Evolutionary conservation across 2,329 filamentous ascomycete species (phyloP).

Genomic region (Nigrograna mackinnonii): DNA sequence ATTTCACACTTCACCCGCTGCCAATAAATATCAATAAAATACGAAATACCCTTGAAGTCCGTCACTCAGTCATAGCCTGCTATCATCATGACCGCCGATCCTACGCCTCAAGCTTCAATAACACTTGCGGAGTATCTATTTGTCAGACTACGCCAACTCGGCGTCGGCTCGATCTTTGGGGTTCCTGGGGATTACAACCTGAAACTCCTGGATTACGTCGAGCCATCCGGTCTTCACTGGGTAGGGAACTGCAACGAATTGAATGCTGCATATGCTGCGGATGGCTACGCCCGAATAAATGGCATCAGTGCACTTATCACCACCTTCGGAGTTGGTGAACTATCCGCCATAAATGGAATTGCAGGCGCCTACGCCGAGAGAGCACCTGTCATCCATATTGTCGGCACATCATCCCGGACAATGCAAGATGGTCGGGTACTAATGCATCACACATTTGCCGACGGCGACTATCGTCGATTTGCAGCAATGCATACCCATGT

Average conservation of each 20-base stretch:
- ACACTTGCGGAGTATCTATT: slow-evolving; percentile 38
- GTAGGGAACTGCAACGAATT: slow-evolving; percentile 57
- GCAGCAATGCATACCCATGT: slow-evolving; percentile 28
- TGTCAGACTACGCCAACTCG: slow-evolving; percentile 39
- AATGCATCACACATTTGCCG: neutral
- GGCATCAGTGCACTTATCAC: slow-evolving; percentile 60
- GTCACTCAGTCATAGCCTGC: too few relatives aligned
- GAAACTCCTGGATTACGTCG: slow-evolving; percentile 17
- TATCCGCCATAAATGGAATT: slow-evolving; percentile 71
- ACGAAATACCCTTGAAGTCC: too few relatives aligned
- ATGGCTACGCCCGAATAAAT: slow-evolving; percentile 58
- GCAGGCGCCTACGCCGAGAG: slow-evolving; percentile 74
- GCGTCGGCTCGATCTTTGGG: slow-evolving; percentile 44
- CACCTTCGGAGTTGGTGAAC: slow-evolving; percentile 71
- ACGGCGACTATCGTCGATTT: slow-evolving; percentile 7
- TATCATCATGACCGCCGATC: too few relatives aligned
- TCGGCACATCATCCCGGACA: slow-evolving; percentile 37
- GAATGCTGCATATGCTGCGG: slow-evolving; percentile 57
- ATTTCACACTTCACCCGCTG: too few relatives aligned
- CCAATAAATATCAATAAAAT: too few relatives aligned
- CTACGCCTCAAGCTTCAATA: too few relatives aligned
- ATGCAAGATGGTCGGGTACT: slow-evolving; percentile 20
- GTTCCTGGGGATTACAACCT: slow-evolving; percentile 29
- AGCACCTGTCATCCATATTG: slow-evolving; percentile 67
- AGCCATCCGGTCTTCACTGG: slow-evolving; percentile 15